phyloP scores from a whole-genome alignment of 495 filamentous ascomycete species.

The Aspergillus incahuasiensis region DNA sequence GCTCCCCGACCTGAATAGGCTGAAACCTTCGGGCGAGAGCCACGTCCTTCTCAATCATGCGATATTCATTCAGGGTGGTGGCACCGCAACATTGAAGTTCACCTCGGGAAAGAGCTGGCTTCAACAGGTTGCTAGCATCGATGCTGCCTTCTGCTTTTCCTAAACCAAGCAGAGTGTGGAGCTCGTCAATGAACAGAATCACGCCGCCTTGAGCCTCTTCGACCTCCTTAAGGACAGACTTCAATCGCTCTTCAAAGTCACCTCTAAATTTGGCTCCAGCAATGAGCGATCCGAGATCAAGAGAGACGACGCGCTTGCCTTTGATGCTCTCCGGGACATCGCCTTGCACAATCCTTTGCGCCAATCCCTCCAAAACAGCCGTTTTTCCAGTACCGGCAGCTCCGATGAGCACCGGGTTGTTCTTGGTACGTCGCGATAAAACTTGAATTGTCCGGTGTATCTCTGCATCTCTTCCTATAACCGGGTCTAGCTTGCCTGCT shows the following conservation, averaged over 20 bases:
- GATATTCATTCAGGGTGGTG: constrained; percentile 88
- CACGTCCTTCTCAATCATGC: constrained; percentile 92
- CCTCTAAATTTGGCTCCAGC: constrained; percentile 94
- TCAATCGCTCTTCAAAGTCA: constrained; percentile 93
- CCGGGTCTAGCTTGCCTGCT: constrained; percentile 88
- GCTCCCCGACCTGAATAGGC: constrained; percentile 84
- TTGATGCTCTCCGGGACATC: constrained; percentile 97
- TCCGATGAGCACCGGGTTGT: constrained; percentile 94
- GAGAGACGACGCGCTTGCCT: constrained; percentile 78
- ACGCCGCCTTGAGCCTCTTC: constrained; percentile 82
- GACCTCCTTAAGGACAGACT: constrained; percentile 85
- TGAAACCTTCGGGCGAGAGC: constrained; percentile 91
- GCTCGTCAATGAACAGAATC: constrained; percentile 93
- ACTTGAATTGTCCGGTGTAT: constrained; percentile 94
- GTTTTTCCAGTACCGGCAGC: constrained; percentile 94
- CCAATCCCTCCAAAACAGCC: constrained; percentile 87
- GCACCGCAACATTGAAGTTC: constrained; percentile 95
- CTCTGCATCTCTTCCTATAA: constrained; percentile 87
- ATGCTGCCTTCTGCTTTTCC: constrained; percentile 95
- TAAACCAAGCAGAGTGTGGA: constrained; percentile 85
- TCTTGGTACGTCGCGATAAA: constrained; percentile 88
- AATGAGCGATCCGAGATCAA: constrained; percentile 89
- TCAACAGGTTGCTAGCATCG: constrained; percentile 91
- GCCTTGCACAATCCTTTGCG: constrained; percentile 82
- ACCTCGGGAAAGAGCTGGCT: constrained; percentile 87